Evolutionary conservation across 2,329 filamentous ascomycete species (phyloP).

Genomic region (Monilinia aucupariae): DNA sequence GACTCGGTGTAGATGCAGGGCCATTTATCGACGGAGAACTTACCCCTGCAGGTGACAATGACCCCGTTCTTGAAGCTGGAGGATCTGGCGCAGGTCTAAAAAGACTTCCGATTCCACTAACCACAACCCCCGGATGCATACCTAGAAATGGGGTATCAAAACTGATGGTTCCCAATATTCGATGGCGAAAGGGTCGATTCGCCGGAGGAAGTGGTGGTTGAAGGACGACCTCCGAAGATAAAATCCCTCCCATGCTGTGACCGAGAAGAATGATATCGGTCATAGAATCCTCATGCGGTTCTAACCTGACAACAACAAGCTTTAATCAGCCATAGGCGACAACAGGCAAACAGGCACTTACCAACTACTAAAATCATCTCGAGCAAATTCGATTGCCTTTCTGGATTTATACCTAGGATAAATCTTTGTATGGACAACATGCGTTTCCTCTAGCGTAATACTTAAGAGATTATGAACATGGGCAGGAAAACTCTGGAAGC

Average conservation of each 20-base stretch:
- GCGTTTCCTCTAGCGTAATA: slow-evolving; percentile 60
- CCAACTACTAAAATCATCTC: slow-evolving; percentile 79
- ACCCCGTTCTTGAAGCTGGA: slow-evolving; percentile 22
- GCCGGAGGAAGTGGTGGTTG: slow-evolving; percentile 37
- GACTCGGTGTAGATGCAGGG: slow-evolving; percentile 22
- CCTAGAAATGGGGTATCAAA: slow-evolving; percentile 85
- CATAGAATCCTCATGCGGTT: slow-evolving; percentile 64
- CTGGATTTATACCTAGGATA: slow-evolving; percentile 77
- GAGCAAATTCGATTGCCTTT: slow-evolving; percentile 63
- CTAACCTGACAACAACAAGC: slow-evolving; percentile 49
- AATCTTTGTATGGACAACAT: slow-evolving; percentile 80
- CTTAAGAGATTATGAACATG: slow-evolving; percentile 75
- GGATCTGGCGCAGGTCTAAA: slow-evolving; percentile 51
- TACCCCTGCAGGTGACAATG: slow-evolving; percentile 20
- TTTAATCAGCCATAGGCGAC: slow-evolving; percentile 20
- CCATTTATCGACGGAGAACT: slow-evolving; percentile 23
- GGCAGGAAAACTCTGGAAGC: slow-evolving; percentile 80
- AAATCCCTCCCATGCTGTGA: slow-evolving; percentile 83
- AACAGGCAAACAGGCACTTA: slow-evolving; percentile 33
- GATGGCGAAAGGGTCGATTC: slow-evolving; percentile 55
- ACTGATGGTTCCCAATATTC: slow-evolving; percentile 72
- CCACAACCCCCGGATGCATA: slow-evolving; percentile 80
- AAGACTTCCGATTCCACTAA: slow-evolving; percentile 73
- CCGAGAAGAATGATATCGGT: slow-evolving; percentile 81
- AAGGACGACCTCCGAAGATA: slow-evolving; percentile 73